A percentile compares a stretch with the other conserved stretches of the same genome.
Conservation (phyloP, 257 asterid genomes). For the Solanum medicagineum region DNA sequence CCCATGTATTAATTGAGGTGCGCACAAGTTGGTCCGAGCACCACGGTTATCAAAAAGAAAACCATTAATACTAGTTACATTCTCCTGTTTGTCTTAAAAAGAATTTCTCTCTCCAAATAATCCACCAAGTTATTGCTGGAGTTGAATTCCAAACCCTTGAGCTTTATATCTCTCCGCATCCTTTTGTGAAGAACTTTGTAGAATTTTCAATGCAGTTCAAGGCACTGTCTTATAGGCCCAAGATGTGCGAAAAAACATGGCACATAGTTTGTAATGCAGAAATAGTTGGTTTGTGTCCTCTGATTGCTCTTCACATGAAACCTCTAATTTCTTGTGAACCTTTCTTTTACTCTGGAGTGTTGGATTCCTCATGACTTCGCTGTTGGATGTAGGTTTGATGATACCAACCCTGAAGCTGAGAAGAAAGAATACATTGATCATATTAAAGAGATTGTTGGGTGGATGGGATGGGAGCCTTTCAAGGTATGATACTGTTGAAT, state of each 20-base stretch:
- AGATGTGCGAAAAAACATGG: background rate
- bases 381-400: conserved; percentile 54
- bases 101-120: background rate
- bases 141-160: background rate
- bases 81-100: background rate
- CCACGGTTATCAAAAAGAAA: background rate
- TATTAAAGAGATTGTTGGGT: conserved; percentile 77
- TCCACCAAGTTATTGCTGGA: background rate
- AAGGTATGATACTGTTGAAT: conserved; percentile 37
- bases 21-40: background rate
- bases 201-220: background rate
- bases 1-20: no score
- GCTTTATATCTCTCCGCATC: background rate
- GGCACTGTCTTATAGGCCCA: background rate
- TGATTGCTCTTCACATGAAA: background rate
- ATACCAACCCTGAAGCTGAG: conserved; percentile 98
- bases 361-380: background rate
- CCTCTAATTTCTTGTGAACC: background rate
- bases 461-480: conserved; percentile 99
- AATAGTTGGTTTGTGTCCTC: background rate
- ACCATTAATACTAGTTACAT: background rate
- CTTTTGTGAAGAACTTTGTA: background rate
- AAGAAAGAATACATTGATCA: conserved; percentile 89
- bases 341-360: background rate
- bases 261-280: background rate